Percentiles rank a stretch among this genome's conserved stretches.
These are phyloP conservation scores for Agaricus blazei DNA, from an alignment of 768 basidiomycete species.

Conservation along the genomic window DNA sequence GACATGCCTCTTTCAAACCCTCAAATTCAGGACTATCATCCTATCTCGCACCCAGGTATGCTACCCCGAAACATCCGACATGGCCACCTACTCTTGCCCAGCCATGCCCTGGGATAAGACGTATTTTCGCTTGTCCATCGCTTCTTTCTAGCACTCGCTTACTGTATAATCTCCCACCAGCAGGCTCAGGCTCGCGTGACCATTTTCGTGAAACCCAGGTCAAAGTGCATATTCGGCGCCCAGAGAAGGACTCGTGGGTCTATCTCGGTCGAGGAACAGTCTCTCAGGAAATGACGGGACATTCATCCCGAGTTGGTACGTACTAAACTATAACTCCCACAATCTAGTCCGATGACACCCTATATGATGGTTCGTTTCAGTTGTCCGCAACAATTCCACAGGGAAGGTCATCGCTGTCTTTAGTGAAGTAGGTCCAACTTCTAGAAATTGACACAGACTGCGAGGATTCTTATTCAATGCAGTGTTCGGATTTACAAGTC, in stretches of 20 bases:
- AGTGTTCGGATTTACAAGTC: slow-evolving; percentile 72
- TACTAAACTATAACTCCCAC: slow-evolving; percentile 9
- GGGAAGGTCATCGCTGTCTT: slow-evolving; percentile 69
- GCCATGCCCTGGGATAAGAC: neutral
- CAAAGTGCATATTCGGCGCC: slow-evolving; percentile 77
- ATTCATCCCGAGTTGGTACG: slow-evolving; percentile 78
- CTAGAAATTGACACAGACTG: neutral
- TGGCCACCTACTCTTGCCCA: neutral
- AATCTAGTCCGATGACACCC: neutral
- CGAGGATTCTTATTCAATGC: neutral
- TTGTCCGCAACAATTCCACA: slow-evolving; percentile 58
- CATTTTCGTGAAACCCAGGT: slow-evolving; percentile 74
- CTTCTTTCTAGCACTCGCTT: neutral
- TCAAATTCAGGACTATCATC: slow-evolving; percentile 4
- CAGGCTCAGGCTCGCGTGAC: slow-evolving; percentile 36
- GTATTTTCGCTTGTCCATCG: neutral
- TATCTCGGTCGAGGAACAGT: slow-evolving; percentile 78
- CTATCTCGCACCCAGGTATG: slow-evolving; percentile 8
- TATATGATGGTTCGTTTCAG: slow-evolving; percentile 24
- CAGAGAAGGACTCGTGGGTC: slow-evolving; percentile 76
- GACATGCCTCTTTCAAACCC: slow-evolving; percentile 2
- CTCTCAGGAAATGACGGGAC: slow-evolving; percentile 68
- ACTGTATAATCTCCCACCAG: neutral
- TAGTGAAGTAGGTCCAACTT: slow-evolving; percentile 48
- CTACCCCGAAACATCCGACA: neutral